phyloP scores from a whole-genome alignment of 2,329 filamentous ascomycete genomes.

The Curvularia verruculosa region DNA sequence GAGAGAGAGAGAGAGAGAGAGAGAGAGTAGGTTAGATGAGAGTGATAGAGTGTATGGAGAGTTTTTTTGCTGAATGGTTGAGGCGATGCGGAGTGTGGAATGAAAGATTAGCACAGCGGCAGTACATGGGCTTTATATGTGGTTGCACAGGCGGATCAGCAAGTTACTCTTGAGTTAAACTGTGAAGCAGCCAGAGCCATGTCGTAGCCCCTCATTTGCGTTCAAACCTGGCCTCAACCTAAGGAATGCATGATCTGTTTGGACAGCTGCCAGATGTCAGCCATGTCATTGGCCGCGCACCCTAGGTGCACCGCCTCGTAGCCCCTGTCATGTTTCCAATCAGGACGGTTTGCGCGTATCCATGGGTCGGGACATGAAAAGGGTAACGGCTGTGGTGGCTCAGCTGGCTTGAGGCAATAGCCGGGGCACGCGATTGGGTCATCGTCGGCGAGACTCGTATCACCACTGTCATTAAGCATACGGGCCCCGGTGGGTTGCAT shows the following conservation, averaged over 20 bases:
- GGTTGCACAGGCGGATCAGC: not conserved
- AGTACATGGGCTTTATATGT: constrained; percentile 14
- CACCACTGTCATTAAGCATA: constrained; percentile 16
- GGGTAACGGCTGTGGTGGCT: constrained; percentile 14
- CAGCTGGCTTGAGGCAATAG: constrained; percentile 10
- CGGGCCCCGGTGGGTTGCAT: constrained; percentile 15
- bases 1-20: too few relatives aligned
- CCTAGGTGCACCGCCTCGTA: constrained; percentile 23
- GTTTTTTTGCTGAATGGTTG: not conserved
- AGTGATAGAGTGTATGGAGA: constrained; percentile 2
- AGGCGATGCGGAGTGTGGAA: not conserved
- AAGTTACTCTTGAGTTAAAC: not conserved
- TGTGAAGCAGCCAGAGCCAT: not conserved
- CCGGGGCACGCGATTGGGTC: constrained; percentile 11
- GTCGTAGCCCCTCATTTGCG: not conserved
- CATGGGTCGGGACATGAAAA: constrained; percentile 10
- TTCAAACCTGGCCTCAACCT: constrained; percentile 10
- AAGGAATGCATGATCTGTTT: constrained; percentile 16
- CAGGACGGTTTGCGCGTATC: constrained; percentile 1
- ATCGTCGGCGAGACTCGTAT: constrained; percentile 2
- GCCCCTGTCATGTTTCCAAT: constrained; percentile 4
- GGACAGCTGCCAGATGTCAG: constrained; percentile 7
- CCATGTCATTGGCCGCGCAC: constrained; percentile 19
- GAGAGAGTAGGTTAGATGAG: not conserved
- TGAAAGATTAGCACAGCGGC: not conserved